Evolutionary conservation across 768 basidiomycete species (phyloP), one percentile per base, ranked within the genome.

Genomic region (Russula lepida): DNA sequence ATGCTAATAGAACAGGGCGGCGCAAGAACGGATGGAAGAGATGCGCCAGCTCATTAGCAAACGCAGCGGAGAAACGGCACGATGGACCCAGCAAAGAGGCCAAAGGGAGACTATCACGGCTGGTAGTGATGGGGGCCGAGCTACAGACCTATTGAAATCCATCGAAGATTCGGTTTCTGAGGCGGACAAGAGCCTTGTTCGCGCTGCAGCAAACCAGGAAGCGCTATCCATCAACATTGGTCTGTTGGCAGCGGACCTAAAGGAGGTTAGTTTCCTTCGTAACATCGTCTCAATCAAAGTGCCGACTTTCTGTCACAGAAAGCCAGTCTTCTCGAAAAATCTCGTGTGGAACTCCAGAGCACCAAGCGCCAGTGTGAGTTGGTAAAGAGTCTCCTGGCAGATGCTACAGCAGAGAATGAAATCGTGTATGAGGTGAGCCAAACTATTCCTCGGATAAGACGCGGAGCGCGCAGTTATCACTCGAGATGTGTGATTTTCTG

Each of bases 341-440:
- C 80, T 23, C 78, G 79, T 54, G 71, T 80, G 28, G 89, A 92
- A 64, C 76, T 93, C 32, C 81, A 85, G 68, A 84, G 81, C 64
- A 73, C 81, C 19, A 86, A 81, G 65, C 81, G 88, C 19, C 88
- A 91, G 70, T 86, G 84, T 63, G 90, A 89, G 66, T 74, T 92
- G 30, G 82, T 93, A 4, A 90, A 90, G 71, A 83, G 82, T 65
- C 78, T 94, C 30, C 77, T 92, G 15, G 78, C 80, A 19, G 89
- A 95, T 68, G 82, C 84, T 33, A 88, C 86, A 9, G 80, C 84
- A 1, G 94, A 97, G 76, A 89, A 95, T 72, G 90, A 94, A 68
- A 89, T 92, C 71, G 88, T 95, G 81, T 95, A 94, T 65, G 89
- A 93, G 78, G 92, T 93, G 44, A 68, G 80, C 69, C 17, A 47